Conservation (phyloP, 768 basidiomycete genomes). For the Tricholoma sp. region DNA sequence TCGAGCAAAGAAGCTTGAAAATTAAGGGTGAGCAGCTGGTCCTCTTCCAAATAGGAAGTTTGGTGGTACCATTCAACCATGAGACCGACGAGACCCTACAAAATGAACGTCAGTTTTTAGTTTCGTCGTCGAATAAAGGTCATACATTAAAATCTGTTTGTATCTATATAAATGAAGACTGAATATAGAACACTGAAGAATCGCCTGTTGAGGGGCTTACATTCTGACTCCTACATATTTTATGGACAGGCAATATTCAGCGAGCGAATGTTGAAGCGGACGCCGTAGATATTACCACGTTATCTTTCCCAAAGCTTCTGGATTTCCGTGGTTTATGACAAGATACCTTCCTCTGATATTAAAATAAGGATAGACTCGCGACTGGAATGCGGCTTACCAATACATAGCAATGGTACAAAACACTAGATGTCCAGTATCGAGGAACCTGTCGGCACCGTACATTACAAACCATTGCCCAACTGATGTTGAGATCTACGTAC, state of each 20-base stretch:
- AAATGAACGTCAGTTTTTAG: background rate
- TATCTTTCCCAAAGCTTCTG: conserved; percentile 28
- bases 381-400: conserved; percentile 25
- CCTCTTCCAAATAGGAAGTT: background rate
- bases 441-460: conserved; percentile 18
- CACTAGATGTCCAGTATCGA: conserved; percentile 42
- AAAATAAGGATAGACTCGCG: background rate
- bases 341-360: conserved; percentile 32
- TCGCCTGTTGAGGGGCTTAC: conserved; percentile 17
- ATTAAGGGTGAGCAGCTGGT: background rate
- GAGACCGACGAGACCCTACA: conserved; percentile 42
- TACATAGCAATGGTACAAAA: conserved; percentile 42
- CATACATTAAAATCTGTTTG: conserved; percentile 51
- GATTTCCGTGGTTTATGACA: conserved; percentile 37
- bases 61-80: conserved; percentile 39
- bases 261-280: background rate
- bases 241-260: background rate
- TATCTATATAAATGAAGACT: conserved; percentile 24
- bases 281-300: conserved; percentile 31
- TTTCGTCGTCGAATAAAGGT: background rate
- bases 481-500: conserved; percentile 11
- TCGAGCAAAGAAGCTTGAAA: conserved; percentile 44
- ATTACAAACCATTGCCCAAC: background rate
- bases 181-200: conserved; percentile 1
- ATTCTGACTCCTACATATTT: conserved; percentile 36